Evolutionary conservation across 139 green algal species (phyloP), one percentile per base, ranked within the genome.

Genomic region (Chlamydomonas sp.): DNA sequence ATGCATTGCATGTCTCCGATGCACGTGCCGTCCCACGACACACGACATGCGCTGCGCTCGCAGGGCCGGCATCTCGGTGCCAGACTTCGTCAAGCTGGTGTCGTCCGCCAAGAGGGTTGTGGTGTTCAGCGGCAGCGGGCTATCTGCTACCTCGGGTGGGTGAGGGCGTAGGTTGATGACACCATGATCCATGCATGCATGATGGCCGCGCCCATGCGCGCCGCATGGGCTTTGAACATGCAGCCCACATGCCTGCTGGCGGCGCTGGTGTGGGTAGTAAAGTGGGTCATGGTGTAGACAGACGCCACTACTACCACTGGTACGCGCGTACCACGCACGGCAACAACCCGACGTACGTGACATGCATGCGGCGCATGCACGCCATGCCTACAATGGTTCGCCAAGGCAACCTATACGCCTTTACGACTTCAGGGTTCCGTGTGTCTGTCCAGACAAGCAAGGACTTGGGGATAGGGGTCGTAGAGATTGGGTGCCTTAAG

Each of bases 81-180:
- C 65, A 22, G 5, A 73, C 5, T 49, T 86, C n/a, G 48, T 85
- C 2, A 38, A 75, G 13, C 47, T 79, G 20, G 58, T 50, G 4
- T 73, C 50, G 10, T 47, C 63, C 36, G 80, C 79, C 58, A 58
- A 65, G 8, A 83, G 80, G 1, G 75, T 94, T 6, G 67, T 96
- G 1, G 75, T 96, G 0, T 96, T 96, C 75, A 89, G 83, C 2
- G 90, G 90, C n/a, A 90, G 81, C 35, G 90, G 90, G 3, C 74
- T 96, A 16, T 93, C 86, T 2, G 90, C 89, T 13, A 79, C 79
- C 1, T 91, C 87, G 58, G 88, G 88, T 93, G 58, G 2, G 73
- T 35, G n/a, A n/a, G n/a, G n/a, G n/a, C n/a, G n/a, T n/a, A n/a
- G n/a, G n/a, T n/a, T n/a, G n/a, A n/a, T n/a, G n/a, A n/a, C n/a